Conservation (phyloP, 2,329 filamentous ascomycete genomes). For the Grosmannia serpens region DNA sequence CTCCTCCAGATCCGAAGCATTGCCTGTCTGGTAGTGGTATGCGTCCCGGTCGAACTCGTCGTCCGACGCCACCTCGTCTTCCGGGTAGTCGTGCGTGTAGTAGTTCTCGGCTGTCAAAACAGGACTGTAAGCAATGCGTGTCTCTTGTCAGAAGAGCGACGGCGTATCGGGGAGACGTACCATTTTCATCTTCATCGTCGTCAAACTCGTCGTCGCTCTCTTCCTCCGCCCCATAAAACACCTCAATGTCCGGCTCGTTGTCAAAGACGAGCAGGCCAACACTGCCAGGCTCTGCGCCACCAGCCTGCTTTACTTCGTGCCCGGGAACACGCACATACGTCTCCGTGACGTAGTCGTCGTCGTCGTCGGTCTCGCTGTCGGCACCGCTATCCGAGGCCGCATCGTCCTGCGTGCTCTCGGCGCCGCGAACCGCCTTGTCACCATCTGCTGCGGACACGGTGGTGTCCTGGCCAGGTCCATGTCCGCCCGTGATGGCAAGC, state of each 20-base stretch:
- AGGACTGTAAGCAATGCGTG: not conserved
- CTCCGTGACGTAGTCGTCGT: conserved; percentile 53
- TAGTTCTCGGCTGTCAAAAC: conserved; percentile 54
- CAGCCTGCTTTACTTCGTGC: conserved; percentile 24
- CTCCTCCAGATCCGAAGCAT: conserved; percentile 44
- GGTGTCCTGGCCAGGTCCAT: not conserved
- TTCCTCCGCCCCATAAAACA: conserved; percentile 50
- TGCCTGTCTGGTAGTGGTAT: conserved; percentile 41
- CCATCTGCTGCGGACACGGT: not conserved
- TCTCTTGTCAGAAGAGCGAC: not conserved
- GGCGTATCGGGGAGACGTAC: conserved; percentile 23
- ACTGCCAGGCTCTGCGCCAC: conserved; percentile 32
- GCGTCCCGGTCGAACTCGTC: conserved; percentile 49
- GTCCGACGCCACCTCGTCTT: conserved; percentile 65
- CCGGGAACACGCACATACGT: conserved; percentile 51
- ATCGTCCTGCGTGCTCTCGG: not conserved
- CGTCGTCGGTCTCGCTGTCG: conserved; percentile 21
- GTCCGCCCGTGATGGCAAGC: not conserved
- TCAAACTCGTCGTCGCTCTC: conserved; percentile 50
- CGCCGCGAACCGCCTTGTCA: not conserved
- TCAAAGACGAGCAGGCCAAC: conserved; percentile 47
- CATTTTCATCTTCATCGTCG: conserved; percentile 56
- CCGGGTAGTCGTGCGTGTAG: conserved; percentile 69
- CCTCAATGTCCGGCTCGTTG: conserved; percentile 44
- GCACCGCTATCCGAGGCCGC: not conserved